Base-by-base conservation (phyloP, 352 stramenopile genomes). In the Phytophthora nicotianae region DNA sequence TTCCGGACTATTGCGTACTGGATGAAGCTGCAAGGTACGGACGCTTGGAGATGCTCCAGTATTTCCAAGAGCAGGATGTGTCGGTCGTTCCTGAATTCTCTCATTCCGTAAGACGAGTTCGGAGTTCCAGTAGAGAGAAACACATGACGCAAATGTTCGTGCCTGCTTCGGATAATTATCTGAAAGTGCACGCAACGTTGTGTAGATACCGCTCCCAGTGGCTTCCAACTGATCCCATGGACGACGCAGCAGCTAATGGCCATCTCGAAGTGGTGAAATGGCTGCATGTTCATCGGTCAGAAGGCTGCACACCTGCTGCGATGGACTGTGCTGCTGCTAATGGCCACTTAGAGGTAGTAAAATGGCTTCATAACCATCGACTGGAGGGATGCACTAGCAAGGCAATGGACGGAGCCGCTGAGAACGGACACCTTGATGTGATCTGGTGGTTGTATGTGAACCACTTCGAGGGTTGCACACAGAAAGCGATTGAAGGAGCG, bases 291-390 rank as follows among this genome's bases (percentile, higher is more conserved):
- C 40, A 65, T 14, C 58, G 58, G 27, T 60, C 49, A 2, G 58
- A 60, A 51, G 58, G 58, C 8, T 65, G 58, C 23, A 65, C 58
- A 14, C 59, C 40, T 16, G 29, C 48, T 23, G 58, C 58, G 17
- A 65, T 65, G 49, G 58, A 65, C 23, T 65, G 49, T 9, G 49
- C 58, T 24, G 58, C 58, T 42, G 58, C 58, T 21, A 65, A 65
- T 19, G 58, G 49, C 40, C 49, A 65, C 49, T 17, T 65, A 7
- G 49, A 60, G 13, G 17, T 59, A 17, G 40, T 65, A 14, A 40
- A 41, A 20, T 65, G 58, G 49, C 49, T 60, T 1, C 38, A 65
- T 27, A 35, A 0, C 4, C 16, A 53, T 35, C 38, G 58, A 17
- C 2, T 21, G 1, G 58, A 60, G 21, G 58, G 49, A 41, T 65